Evolutionary conservation across 805 yeast species (phyloP).

Genomic region (Lachancea sp.): DNA sequence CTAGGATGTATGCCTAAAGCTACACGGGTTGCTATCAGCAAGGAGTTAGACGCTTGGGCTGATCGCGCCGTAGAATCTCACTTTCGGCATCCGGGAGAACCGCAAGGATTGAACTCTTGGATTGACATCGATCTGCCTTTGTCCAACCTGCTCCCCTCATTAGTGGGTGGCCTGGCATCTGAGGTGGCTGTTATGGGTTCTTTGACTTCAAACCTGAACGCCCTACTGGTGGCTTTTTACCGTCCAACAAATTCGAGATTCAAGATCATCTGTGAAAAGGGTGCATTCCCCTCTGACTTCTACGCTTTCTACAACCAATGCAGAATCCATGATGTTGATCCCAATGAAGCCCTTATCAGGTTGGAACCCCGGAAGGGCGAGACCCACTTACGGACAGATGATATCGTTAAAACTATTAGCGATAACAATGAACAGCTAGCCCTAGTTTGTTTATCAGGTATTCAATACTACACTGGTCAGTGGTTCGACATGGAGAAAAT

Average conservation of each 20-base stretch:
- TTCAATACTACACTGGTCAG: conserved; percentile 92
- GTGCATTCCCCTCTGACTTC: conserved; percentile 88
- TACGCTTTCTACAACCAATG: conserved; percentile 78
- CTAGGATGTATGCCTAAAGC: conserved; percentile 79
- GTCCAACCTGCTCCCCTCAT: conserved; percentile 56
- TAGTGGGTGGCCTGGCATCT: conserved; percentile 67
- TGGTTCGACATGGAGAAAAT: conserved; percentile 67
- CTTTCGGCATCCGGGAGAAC: conserved; percentile 55
- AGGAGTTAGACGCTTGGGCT: conserved; percentile 80
- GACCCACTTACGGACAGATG: conserved; percentile 52
- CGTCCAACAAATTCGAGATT: conserved; percentile 48
- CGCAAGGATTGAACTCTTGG: conserved; percentile 58
- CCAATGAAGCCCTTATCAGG: conserved; percentile 55
- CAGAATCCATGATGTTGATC: conserved; percentile 48
- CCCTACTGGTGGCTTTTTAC: conserved; percentile 68
- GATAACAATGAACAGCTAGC: conserved; percentile 56
- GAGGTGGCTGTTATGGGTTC: conserved; percentile 90
- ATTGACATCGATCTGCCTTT: conserved; percentile 77
- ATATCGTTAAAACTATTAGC: conserved; percentile 53
- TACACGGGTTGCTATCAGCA: conserved; percentile 49
- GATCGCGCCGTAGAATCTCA: conserved; percentile 79
- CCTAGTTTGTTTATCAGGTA: conserved; percentile 73
- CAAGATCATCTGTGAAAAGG: conserved; percentile 76
- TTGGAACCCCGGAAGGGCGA: conserved; percentile 55
- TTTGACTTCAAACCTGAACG: conserved; percentile 73